These are phyloP conservation scores for Coniochaeta pulveracea DNA, from an alignment of 2,329 filamentous ascomycete species.

Conservation along the genomic window DNA sequence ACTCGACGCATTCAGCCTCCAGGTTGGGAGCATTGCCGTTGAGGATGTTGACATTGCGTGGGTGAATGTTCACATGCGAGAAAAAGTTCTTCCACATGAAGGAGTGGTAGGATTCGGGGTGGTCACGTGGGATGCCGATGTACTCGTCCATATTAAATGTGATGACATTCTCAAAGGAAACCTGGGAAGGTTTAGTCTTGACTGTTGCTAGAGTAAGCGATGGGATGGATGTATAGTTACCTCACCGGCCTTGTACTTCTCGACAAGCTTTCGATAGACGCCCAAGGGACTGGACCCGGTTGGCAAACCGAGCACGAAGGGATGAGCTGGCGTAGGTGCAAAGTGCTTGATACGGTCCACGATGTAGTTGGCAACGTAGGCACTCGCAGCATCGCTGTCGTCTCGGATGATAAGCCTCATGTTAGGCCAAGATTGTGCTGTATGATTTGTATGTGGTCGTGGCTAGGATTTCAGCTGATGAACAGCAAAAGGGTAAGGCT, in stretches of 20 bases:
- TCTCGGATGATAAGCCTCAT: slow-evolving; percentile 69
- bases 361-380: slow-evolving; percentile 63
- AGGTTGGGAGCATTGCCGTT: slow-evolving; percentile 62
- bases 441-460: too few species aligned
- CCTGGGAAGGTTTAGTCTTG: slow-evolving; percentile 45
- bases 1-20: slow-evolving; percentile 58
- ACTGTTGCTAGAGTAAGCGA: too few species aligned
- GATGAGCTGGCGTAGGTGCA: slow-evolving; percentile 48
- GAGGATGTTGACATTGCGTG: slow-evolving; percentile 59
- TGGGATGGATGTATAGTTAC: slow-evolving; percentile 9
- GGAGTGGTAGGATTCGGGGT: slow-evolving; percentile 68
- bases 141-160: slow-evolving; percentile 85
- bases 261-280: slow-evolving; percentile 58
- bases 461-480: too few species aligned
- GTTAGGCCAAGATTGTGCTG: slow-evolving; percentile 11
- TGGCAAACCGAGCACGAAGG: slow-evolving; percentile 63
- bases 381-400: slow-evolving; percentile 47
- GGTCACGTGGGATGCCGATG: slow-evolving; percentile 59
- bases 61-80: slow-evolving; percentile 59
- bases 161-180: slow-evolving; percentile 27
- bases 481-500: too few species aligned
- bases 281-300: slow-evolving; percentile 61
- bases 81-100: slow-evolving; percentile 82
- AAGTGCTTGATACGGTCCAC: slow-evolving; percentile 61
- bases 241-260: slow-evolving; percentile 44